Percentiles rank a stretch among this genome's conserved stretches.
Conservation (phyloP, 192 early-diverging fungal genomes). For the Phlyctochytrium bullatum region DNA sequence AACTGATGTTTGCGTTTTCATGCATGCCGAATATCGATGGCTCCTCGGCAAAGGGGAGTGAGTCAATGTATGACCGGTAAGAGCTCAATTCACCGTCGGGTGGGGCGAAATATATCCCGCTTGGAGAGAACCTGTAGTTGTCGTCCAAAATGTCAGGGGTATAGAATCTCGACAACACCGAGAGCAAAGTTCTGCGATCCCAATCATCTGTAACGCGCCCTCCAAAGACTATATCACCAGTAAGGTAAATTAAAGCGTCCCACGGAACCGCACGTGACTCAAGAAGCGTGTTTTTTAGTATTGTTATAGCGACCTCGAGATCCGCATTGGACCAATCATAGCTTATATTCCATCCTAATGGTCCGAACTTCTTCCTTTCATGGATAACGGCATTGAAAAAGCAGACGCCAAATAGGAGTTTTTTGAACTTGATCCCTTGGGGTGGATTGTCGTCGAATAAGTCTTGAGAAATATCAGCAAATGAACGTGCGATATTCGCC, state of each 20-base stretch:
- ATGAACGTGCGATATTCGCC: slow-evolving; percentile 57
- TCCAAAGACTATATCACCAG: slow-evolving; percentile 64
- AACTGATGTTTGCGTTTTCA: slow-evolving; percentile 67
- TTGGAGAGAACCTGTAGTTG: slow-evolving; percentile 48
- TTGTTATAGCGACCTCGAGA: slow-evolving; percentile 51
- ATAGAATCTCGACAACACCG: slow-evolving; percentile 54
- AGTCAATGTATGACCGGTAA: slow-evolving; percentile 54
- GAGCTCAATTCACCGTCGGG: slow-evolving; percentile 45
- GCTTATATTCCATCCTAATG: slow-evolving; percentile 61
- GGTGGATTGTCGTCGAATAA: slow-evolving; percentile 58
- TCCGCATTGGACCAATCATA: slow-evolving; percentile 62
- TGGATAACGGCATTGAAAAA: slow-evolving; percentile 67
- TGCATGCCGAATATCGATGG: slow-evolving; percentile 67
- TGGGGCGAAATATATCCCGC: slow-evolving; percentile 57
- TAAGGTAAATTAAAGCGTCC: slow-evolving; percentile 58
- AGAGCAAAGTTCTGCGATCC: slow-evolving; percentile 54
- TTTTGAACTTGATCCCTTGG: slow-evolving; percentile 53
- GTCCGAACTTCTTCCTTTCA: slow-evolving; percentile 62
- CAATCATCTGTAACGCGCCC: slow-evolving; percentile 65
- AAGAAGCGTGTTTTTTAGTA: slow-evolving; percentile 48
- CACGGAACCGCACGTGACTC: slow-evolving; percentile 52
- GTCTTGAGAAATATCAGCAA: slow-evolving; percentile 55
- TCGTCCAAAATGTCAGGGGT: slow-evolving; percentile 49
- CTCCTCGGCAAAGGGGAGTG: slow-evolving; percentile 56
- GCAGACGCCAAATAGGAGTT: slow-evolving; percentile 62